Evolutionary conservation across 306 rosid species (phyloP), one percentile per base, ranked within the genome.

Genomic region (Prunus padus): DNA sequence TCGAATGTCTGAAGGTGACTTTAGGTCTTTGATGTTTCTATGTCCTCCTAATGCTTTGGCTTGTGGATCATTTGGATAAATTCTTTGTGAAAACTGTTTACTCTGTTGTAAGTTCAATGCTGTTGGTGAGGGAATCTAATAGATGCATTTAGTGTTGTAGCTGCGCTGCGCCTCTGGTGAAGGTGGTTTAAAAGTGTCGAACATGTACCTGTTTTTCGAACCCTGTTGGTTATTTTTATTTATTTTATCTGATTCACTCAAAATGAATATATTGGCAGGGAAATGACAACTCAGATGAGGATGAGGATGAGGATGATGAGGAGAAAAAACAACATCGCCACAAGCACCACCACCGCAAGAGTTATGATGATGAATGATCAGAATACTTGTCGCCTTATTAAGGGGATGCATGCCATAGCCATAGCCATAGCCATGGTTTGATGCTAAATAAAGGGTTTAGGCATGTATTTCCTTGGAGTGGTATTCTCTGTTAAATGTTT

Each of bases 321-420:
- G 84, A 76, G 81, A 86, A 79, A 77, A 90, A 82, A 85, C 87
- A 77, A 73, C 77, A 78, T 62, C 89, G 69, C 65, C 3, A 80
- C 80, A 85, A 83, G 84, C 93, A 87, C 84, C 96, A 84, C 76
- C 81, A 79, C 67, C 96, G 73, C 88, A 76, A 82, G 87, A 88
- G 69, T 78, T 79, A 87, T 11, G 95, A 86, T 67, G 97, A 94
- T 1, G 94, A 94, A 87, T 94, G 77, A 88, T 69, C 81, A 47
- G 52, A 72, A 59, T 45, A 76, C 74, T 18, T 0, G 25, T 54
- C 14, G 45, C 75, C 30, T 19, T 68, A 64, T 70, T 79, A 73
- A 65, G 69, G 76, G 69, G 74, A 72, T 80, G 67, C 86, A 77
- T 79, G 88, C 91, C 91, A 46, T 62, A 69, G 40, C 40, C 3